Base-by-base conservation (phyloP, 2,329 filamentous ascomycete species). In the Penicillium sp. region DNA sequence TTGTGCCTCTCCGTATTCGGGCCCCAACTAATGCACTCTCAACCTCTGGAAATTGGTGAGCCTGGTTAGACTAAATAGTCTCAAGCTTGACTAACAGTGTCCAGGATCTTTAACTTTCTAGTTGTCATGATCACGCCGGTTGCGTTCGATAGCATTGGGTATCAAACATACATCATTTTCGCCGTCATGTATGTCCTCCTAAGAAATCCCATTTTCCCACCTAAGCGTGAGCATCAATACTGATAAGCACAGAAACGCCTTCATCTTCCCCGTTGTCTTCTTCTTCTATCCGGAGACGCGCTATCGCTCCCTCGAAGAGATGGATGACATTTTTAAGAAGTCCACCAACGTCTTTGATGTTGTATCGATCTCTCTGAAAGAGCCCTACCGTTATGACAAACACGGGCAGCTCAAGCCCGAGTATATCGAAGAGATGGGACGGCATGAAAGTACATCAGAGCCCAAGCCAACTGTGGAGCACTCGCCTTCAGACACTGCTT, bases 71-170 rank as follows among this genome's bases (percentile, higher is more conserved):
- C 21, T 15, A 3, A 13, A 6, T 5, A n/a, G 2, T 13, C 7
- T 16, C 21, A 10, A 13, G 11, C 14, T 5, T 16, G 23, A n/a
- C 9, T 17, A 79, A 79, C 58, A 79, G 76, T 13, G 11, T n/a
- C 25, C 25, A 27, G 25, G 76, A 62, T 74, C 8, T 74, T 74
- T 60, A 78, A 79, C 58, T 82, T 82, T 60, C 67, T 82, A 54
- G 77, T 83, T 18, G 80, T 83, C 26, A 80, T 81, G 74, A 75
- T 83, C 30, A 81, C 79, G 0, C 80, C 80, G 0, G 71, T 77
- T 4, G 75, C 78, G 7, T 77, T 83, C 48, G 62, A 66, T 3
- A 75, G 69, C 34, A 78, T 79, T 43, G 63, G 65, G 1, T 78
- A 75, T 52, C 60, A 69, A 36, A 78, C 75, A 18, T 53, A 52